Evolutionary conservation across 2,329 filamentous ascomycete genomes (phyloP), one percentile per base, ranked within the genome.

Genomic region (Colletotrichum sp.): DNA sequence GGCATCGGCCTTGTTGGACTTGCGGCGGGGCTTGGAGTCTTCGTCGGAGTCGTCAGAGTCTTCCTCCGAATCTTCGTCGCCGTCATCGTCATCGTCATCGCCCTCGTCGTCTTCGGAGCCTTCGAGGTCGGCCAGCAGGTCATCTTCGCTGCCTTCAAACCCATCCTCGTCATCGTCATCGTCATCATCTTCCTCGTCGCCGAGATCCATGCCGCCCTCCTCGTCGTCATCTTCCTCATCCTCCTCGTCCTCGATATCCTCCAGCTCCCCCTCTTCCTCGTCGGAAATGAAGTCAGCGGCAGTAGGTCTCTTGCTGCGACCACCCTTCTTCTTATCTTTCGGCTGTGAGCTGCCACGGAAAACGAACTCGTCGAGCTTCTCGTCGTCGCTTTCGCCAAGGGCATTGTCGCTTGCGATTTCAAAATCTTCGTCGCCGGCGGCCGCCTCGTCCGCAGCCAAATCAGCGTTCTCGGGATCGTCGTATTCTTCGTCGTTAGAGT

Each of bases 361-460:
- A 1, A 86, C 91, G 82, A 95, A 98, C 1, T 91, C 92, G 78
- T 94, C 92, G 80, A 98, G 95, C 68, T 90, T 90, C 83, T 98
- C 95, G 79, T 95, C 93, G 80, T 99, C 96, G 79, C 95, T 97
- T 71, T 94, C 93, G 5, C 93, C 95, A 81, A 99, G 93, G 1
- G 95, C 96, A 44, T 90, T 85, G 72, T 93, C 91, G 80, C 91
- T 93, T 65, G 90, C 88, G 73, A 93, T 93, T 78, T 93, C 91
- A 32, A 83, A 85, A 75, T 92, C 92, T 59, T 91, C 90, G 72
- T 87, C 86, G n/a, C 87, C 87, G 63, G 83, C 80, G 6, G 71
- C 69, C 4, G 83, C 85, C 6, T 88, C 86, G 69, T 92, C 90
- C 55, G 86, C 85, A 64, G 89, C 88, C 12, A 93, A 83, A 75